phyloP scores from a whole-genome alignment of 139 green algal genomes.

The Chlamydomonas sphaeroides region DNA sequence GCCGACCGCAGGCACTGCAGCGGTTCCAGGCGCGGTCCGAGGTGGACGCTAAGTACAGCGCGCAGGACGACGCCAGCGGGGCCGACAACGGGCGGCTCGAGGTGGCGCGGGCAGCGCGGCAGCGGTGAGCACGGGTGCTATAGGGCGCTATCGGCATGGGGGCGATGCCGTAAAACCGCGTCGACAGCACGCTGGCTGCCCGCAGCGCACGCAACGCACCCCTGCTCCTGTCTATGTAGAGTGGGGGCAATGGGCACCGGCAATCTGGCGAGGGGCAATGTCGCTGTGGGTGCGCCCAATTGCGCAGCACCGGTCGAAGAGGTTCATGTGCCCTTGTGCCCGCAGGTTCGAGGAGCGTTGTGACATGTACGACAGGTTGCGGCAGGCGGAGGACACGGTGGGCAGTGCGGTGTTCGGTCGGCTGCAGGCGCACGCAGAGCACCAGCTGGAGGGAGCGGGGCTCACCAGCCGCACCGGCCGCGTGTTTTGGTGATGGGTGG shows the following conservation, averaged over 20 bases:
- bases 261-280: no score
- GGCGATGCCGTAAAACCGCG: no score
- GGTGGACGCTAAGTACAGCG: neutral
- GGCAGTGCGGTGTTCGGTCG: neutral
- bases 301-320: no score
- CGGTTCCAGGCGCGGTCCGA: constrained; percentile 3
- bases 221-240: no score
- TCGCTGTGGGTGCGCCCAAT: neutral
- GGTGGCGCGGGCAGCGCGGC: neutral
- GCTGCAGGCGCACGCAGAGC: neutral
- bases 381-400: neutral
- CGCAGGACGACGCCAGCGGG: constrained; percentile 25
- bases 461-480: no score
- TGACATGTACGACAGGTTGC: constrained; percentile 38
- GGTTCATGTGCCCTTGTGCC: neutral
- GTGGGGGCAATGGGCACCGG: no score
- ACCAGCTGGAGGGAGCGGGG: neutral
- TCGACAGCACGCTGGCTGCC: no score
- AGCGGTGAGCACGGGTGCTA: no score
- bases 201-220: no score
- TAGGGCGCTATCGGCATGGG: no score
- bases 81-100: neutral
- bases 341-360: constrained; percentile 29
- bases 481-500: no score
- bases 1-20: neutral